Conservation (phyloP, 176 grass and related monocot genomes). For the Otatea glauca region DNA sequence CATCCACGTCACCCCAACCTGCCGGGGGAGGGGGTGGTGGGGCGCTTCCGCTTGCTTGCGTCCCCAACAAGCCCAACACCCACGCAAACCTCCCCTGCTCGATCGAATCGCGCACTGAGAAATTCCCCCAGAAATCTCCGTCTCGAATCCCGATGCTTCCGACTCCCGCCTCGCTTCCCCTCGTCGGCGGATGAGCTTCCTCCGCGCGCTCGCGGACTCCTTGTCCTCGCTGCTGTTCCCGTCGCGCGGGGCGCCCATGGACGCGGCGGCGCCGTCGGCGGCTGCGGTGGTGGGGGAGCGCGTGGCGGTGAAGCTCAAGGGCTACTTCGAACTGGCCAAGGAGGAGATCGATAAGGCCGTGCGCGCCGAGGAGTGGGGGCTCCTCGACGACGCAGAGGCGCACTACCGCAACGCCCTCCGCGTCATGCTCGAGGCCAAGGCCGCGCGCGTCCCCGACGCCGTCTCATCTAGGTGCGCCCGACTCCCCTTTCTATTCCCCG, state of each 20-base stretch:
- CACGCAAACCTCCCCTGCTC: slow-evolving; percentile 27
- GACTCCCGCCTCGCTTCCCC: neutral
- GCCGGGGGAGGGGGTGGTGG: too few species aligned
- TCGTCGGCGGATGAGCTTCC: slow-evolving; percentile 60
- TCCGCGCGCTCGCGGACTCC: slow-evolving; percentile 57
- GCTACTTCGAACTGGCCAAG: slow-evolving; percentile 96
- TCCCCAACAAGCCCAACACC: slow-evolving; percentile 23
- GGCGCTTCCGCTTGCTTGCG: neutral
- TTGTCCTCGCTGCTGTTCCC: slow-evolving; percentile 45
- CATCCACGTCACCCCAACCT: neutral
- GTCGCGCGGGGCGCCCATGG: slow-evolving; percentile 30
- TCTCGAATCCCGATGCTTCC: slow-evolving; percentile 20
- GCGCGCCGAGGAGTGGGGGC: slow-evolving; percentile 85
- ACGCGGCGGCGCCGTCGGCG: slow-evolving; percentile 40
- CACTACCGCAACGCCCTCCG: slow-evolving; percentile 85
- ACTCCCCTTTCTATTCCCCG: neutral
- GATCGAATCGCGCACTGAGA: too few species aligned
- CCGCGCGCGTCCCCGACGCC: slow-evolving; percentile 76
- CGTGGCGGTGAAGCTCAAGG: slow-evolving; percentile 84
- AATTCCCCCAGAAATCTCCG: neutral
- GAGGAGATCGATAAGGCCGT: slow-evolving; percentile 98
- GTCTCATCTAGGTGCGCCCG: slow-evolving; percentile 64
- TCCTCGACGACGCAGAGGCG: slow-evolving; percentile 66
- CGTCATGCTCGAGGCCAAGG: slow-evolving; percentile 91
- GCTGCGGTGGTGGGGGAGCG: slow-evolving; percentile 76